phyloP scores from a whole-genome alignment of 2,329 filamentous ascomycete genomes.

The Leptosphaerulina australis region DNA sequence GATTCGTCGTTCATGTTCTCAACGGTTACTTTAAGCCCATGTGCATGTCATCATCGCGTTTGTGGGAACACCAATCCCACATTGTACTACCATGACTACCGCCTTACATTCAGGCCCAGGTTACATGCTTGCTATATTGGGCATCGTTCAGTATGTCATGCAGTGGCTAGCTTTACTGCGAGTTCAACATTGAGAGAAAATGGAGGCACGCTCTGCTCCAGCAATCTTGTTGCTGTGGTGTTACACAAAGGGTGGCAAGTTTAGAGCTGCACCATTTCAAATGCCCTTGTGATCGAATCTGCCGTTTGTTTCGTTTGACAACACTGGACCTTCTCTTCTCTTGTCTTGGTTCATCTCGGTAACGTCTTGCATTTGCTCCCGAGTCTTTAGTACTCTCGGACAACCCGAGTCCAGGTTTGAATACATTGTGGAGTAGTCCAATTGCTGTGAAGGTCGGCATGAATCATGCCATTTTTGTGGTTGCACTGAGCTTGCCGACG shows the following conservation, averaged over 20 bases:
- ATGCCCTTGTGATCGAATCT: slow-evolving; percentile 19
- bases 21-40: slow-evolving; percentile 21
- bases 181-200: slow-evolving; percentile 7
- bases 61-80: slow-evolving; percentile 36
- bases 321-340: slow-evolving; percentile 7
- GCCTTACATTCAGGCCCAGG: slow-evolving; percentile 37
- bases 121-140: slow-evolving; percentile 28
- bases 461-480: slow-evolving; percentile 1
- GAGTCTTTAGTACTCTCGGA: background rate
- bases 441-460: background rate
- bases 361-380: slow-evolving; percentile 4
- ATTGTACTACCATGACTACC: slow-evolving; percentile 29
- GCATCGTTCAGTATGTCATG: slow-evolving; percentile 24
- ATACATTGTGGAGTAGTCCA: slow-evolving; percentile 1
- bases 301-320: slow-evolving; percentile 21
- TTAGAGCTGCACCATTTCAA: slow-evolving; percentile 8
- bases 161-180: slow-evolving; percentile 25
- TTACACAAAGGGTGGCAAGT: slow-evolving; percentile 23
- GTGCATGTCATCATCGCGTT: slow-evolving; percentile 37
- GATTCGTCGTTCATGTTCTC: slow-evolving; percentile 22
- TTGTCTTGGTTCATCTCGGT: slow-evolving; percentile 5
- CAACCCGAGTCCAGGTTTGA: background rate
- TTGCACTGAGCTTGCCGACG: slow-evolving; percentile 15
- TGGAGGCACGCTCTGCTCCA: background rate
- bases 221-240: slow-evolving; percentile 15